Evolutionary conservation across 495 filamentous ascomycete species (phyloP).

Genomic region (Parathielavia hyrcaniae): DNA sequence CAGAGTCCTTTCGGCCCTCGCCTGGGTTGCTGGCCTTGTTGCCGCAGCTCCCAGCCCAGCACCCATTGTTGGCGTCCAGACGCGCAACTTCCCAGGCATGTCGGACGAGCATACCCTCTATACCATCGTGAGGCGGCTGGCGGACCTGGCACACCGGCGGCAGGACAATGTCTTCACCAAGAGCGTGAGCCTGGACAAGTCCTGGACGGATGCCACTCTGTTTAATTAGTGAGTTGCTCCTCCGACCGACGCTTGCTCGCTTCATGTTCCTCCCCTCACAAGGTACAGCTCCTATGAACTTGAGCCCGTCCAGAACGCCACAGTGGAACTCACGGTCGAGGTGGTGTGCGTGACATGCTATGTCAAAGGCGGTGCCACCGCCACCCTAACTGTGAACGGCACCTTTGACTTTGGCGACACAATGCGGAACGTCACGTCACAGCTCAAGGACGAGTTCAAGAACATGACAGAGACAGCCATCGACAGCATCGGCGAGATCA

Average conservation of each 20-base stretch:
- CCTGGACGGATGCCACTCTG: constrained; percentile 1
- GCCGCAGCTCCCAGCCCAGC: neutral
- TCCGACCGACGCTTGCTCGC: neutral
- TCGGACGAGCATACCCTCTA: constrained; percentile 4
- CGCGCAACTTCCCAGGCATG: constrained; percentile 4
- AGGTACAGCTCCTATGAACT: neutral
- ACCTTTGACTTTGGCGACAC: constrained; percentile 32
- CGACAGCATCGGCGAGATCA: constrained; percentile 8
- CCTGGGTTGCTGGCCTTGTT: constrained; percentile 9
- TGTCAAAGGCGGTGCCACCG: constrained; percentile 42
- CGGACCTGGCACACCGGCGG: neutral
- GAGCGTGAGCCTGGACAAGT: constrained; percentile 5
- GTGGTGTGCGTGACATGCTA: constrained; percentile 49
- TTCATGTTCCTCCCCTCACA: too few relatives aligned
- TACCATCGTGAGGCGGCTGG: constrained; percentile 4
- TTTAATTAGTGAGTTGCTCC: neutral
- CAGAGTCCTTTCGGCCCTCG: neutral
- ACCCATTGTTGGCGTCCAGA: neutral
- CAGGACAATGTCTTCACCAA: constrained; percentile 4
- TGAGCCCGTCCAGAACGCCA: neutral
- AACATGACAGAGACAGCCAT: constrained; percentile 3
- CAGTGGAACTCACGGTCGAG: constrained; percentile 21
- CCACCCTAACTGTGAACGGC: constrained; percentile 35
- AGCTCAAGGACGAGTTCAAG: constrained; percentile 27
- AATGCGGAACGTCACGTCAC: constrained; percentile 32